Evolutionary conservation across 108 stramenopile species (phyloP).

Genomic region (Cyclotella sp.): DNA sequence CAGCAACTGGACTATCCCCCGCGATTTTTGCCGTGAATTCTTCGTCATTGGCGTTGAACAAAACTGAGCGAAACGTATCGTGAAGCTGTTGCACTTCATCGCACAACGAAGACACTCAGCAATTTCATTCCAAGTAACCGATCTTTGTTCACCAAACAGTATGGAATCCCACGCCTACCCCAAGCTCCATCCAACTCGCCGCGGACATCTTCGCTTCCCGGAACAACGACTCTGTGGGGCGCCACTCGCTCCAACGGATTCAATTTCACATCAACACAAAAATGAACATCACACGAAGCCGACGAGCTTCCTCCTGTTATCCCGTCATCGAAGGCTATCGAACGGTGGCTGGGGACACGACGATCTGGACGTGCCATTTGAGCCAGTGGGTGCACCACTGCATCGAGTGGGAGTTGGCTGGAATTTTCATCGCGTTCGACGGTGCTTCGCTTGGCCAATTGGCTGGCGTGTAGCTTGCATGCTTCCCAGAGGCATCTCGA

Average conservation of each 20-base stretch:
- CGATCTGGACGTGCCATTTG: background rate
- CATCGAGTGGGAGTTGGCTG: background rate
- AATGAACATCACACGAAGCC: constrained; percentile 33
- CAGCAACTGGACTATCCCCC: constrained; percentile 2
- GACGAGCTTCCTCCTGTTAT: constrained; percentile 50
- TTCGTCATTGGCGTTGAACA: constrained; percentile 45
- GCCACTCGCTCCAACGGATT: constrained; percentile 46
- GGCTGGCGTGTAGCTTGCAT: constrained; percentile 17
- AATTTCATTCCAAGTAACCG: constrained; percentile 51
- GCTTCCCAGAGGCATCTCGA: constrained; percentile 38
- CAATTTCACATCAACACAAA: constrained; percentile 34
- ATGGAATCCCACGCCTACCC: background rate
- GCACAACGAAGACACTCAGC: constrained; percentile 54
- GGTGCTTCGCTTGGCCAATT: constrained; percentile 34
- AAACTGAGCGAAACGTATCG: constrained; percentile 11
- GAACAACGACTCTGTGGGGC: constrained; percentile 53
- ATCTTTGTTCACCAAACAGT: constrained; percentile 14
- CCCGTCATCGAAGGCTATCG: constrained; percentile 43
- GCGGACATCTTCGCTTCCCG: constrained; percentile 17
- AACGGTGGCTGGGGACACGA: constrained; percentile 27
- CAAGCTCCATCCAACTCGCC: constrained; percentile 38
- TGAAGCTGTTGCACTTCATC: constrained; percentile 59
- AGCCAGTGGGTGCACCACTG: background rate
- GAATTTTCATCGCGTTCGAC: constrained; percentile 15
- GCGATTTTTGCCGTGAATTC: background rate